Evolutionary conservation across 331 rosid genomes (phyloP).

Genomic region (Dryas integrifolia): DNA sequence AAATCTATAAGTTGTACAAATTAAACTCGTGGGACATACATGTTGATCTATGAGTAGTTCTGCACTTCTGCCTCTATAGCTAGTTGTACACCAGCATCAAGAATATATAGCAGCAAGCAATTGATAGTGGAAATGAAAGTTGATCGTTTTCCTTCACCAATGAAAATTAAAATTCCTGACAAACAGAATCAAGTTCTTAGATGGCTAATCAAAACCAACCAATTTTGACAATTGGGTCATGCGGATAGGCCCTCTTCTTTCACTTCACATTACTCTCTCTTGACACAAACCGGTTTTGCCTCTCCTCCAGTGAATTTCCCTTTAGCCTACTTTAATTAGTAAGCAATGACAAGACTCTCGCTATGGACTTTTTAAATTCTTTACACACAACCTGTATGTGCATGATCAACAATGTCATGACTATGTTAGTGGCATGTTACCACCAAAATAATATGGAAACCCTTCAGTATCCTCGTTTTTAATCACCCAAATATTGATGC

Average conservation of each 20-base stretch:
- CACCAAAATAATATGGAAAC: constrained; percentile 3
- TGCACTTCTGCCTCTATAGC: background rate
- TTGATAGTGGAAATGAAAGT: background rate
- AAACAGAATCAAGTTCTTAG: constrained; percentile 19
- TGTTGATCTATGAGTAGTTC: too few relatives aligned
- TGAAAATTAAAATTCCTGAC: constrained; percentile 6
- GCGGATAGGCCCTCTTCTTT: background rate
- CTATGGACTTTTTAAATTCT: background rate
- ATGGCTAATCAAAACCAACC: constrained; percentile 2
- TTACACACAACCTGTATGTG: background rate
- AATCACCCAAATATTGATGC: background rate
- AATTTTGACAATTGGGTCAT: background rate
- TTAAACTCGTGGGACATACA: too few relatives aligned
- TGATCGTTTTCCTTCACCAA: background rate
- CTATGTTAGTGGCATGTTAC: background rate
- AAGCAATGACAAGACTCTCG: constrained; percentile 2
- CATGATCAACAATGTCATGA: background rate
- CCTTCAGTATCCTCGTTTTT: constrained; percentile 8
- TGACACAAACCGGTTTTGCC: constrained; percentile 15
- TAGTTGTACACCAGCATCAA: constrained; percentile 5
- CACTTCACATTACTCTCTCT: background rate
- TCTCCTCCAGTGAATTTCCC: constrained; percentile 17
- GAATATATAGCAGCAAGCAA: constrained; percentile 7
- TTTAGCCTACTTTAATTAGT: background rate
- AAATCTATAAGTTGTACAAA: too few relatives aligned